Percentiles rank a stretch among this genome's conserved stretches.
These are phyloP conservation scores for Rubroshorea leprosula DNA, from an alignment of 345 rosid genomes.

Conservation along the genomic window DNA sequence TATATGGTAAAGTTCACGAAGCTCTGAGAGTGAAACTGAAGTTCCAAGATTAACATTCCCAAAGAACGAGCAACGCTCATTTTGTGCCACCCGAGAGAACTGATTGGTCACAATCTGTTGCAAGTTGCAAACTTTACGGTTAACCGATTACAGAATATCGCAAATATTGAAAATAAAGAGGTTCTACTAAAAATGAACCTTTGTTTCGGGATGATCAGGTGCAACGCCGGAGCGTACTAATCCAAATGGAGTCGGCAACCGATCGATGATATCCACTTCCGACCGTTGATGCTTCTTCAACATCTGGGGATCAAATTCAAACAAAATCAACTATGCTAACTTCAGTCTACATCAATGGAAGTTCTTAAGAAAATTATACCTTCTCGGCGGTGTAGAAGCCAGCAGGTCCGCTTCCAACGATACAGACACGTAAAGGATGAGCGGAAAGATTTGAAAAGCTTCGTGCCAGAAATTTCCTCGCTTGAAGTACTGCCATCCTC, in stretches of 20 bases:
- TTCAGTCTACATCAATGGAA: neutral
- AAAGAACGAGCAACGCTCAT: conserved; percentile 57
- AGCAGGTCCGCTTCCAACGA: conserved; percentile 92
- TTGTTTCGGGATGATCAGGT: conserved; percentile 95
- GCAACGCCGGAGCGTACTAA: conserved; percentile 96
- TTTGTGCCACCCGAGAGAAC: conserved; percentile 72
- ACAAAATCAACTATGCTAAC: neutral
- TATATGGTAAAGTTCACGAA: conserved; percentile 70
- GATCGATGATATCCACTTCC: conserved; percentile 70
- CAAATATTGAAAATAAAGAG: neutral
- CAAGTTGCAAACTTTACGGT: conserved; percentile 38
- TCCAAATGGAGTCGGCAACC: conserved; percentile 87
- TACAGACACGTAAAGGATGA: conserved; percentile 62
- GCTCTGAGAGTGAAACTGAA: conserved; percentile 67
- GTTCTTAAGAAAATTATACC: conserved; percentile 22
- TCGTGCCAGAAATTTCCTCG: conserved; percentile 32
- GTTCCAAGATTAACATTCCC: conserved; percentile 77
- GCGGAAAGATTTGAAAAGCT: conserved; percentile 40
- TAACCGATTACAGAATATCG: conserved; percentile 30
- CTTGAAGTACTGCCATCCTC: conserved; percentile 29
- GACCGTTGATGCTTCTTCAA: conserved; percentile 63
- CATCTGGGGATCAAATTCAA: conserved; percentile 32
- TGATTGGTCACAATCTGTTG: conserved; percentile 81
- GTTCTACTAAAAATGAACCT: conserved; percentile 30
- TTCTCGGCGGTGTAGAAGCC: conserved; percentile 88